Conservation (phyloP, 305 asterid genomes). For the Andrographis paniculata region DNA sequence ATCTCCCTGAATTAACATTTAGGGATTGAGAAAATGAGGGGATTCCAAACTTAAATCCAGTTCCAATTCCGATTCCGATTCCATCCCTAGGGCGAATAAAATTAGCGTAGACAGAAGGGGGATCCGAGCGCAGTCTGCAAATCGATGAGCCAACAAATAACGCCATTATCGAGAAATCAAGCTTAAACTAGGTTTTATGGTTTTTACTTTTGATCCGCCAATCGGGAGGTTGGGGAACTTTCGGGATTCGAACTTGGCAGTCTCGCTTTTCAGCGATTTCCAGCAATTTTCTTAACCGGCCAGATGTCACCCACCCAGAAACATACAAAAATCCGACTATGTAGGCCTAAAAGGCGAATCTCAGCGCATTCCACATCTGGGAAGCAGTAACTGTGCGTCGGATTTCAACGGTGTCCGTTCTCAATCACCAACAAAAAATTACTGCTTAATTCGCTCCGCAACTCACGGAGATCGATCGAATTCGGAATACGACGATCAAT, state of each 20-base stretch:
- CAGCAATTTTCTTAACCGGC: not conserved
- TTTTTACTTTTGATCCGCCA: not conserved
- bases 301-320: not conserved
- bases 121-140: conserved; percentile 19
- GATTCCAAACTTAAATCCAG: no score
- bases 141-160: conserved; percentile 35
- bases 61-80: no score
- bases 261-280: not conserved
- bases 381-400: no score
- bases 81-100: conserved; percentile 13
- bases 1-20: not conserved
- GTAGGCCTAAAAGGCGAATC: not conserved
- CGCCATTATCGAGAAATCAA: conserved; percentile 20
- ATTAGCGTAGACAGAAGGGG: conserved; percentile 19
- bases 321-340: not conserved
- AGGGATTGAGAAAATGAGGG: conserved; percentile 15
- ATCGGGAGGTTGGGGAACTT: not conserved
- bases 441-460: no score
- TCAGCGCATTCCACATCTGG: no score
- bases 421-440: no score
- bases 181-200: not conserved
- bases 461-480: no score
- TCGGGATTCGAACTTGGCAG: not conserved
- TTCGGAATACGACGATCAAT: no score
- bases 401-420: no score